Percentiles rank a stretch among this genome's conserved stretches.
phyloP scores from a whole-genome alignment of 2,329 filamentous ascomycete genomes.

The Thielaviopsis populi region DNA sequence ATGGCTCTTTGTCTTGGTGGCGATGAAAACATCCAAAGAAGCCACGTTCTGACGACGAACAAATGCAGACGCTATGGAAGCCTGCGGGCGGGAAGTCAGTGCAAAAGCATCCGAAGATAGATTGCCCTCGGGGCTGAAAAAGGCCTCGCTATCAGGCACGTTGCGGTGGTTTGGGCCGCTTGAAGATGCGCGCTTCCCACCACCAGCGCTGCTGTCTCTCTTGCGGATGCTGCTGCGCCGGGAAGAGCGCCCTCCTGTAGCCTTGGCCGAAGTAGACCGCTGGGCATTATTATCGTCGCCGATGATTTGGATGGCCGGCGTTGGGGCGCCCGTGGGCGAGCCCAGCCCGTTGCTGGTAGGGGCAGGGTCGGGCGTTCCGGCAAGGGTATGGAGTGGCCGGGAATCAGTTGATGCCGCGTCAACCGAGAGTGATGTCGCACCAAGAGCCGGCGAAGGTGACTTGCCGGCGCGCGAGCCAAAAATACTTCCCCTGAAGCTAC shows the following conservation, averaged over 20 bases:
- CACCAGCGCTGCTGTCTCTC: constrained; percentile 23
- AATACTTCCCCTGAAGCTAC: constrained; percentile 58
- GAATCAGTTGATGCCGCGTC: constrained; percentile 4
- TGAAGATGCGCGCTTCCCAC: constrained; percentile 31
- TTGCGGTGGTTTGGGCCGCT: constrained; percentile 30
- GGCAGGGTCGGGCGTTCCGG: constrained; percentile 30
- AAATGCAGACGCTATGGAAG: constrained; percentile 29
- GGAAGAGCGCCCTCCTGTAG: constrained; percentile 10
- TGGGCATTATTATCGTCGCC: background rate
- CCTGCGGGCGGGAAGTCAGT: constrained; percentile 28
- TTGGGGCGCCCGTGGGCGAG: constrained; percentile 24
- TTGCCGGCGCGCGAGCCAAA: constrained; percentile 40
- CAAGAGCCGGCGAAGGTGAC: constrained; percentile 7
- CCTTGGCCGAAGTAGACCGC: constrained; percentile 3
- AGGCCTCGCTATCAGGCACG: constrained; percentile 35
- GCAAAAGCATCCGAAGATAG: constrained; percentile 31
- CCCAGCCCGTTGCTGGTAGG: constrained; percentile 30
- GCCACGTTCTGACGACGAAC: constrained; percentile 30
- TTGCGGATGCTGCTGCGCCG: constrained; percentile 17
- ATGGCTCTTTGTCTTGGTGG: constrained; percentile 27
- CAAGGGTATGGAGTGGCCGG: constrained; percentile 23
- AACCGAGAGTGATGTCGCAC: constrained; percentile 3
- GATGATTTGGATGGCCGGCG: constrained; percentile 14
- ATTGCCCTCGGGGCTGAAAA: constrained; percentile 35
- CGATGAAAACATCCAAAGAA: constrained; percentile 32